phyloP scores from a whole-genome alignment of 2,329 filamentous ascomycete genomes.

The Coniella lustricola region DNA sequence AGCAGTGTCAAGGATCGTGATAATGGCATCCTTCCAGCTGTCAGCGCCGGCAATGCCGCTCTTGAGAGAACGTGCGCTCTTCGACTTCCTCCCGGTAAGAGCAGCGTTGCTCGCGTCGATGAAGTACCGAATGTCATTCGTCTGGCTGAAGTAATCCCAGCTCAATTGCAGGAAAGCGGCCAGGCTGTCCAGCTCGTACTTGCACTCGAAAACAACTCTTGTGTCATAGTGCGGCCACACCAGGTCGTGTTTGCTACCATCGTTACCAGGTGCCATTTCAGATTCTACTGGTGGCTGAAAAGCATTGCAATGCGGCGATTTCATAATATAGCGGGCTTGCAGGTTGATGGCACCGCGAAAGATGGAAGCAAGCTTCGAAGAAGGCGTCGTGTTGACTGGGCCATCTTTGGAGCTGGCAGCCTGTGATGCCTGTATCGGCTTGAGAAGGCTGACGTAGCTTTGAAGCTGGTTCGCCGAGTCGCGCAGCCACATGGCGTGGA shows the following conservation, averaged over 20 bases:
- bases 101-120: constrained; percentile 37
- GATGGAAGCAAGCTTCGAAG: constrained; percentile 48
- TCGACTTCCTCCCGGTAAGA: neutral
- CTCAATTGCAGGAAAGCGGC: constrained; percentile 67
- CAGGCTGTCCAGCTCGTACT: constrained; percentile 76
- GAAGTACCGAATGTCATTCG: constrained; percentile 60
- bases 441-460: constrained; percentile 51
- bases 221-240: constrained; percentile 42
- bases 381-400: neutral
- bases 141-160: constrained; percentile 64
- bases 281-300: constrained; percentile 71
- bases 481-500: constrained; percentile 75
- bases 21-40: constrained; percentile 58
- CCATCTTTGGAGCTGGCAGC: neutral
- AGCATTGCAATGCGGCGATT: constrained; percentile 72
- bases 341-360: constrained; percentile 60
- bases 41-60: neutral
- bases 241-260: constrained; percentile 12
- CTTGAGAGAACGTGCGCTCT: neutral
- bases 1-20: constrained; percentile 58
- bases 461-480: constrained; percentile 66
- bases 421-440: constrained; percentile 22
- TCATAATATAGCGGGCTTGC: constrained; percentile 53
- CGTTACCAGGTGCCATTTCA: constrained; percentile 33
- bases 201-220: constrained; percentile 71